These are phyloP conservation scores for Sphagnum contortum DNA, from an alignment of 225 moss, liverwort and hornwort species.

Conservation along the genomic window DNA sequence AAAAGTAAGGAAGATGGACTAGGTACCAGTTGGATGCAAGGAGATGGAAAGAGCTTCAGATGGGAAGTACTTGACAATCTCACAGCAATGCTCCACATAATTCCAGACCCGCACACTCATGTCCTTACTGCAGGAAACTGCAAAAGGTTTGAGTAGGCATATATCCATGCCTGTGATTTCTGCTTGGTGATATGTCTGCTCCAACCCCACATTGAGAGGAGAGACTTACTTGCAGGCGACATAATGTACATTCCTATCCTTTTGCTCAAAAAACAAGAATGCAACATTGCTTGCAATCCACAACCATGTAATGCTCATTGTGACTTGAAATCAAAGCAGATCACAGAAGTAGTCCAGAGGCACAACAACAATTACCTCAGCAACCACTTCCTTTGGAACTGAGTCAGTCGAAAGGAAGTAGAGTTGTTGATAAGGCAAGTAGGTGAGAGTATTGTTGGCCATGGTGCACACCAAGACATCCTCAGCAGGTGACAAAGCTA, in stretches of 20 bases:
- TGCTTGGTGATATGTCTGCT: slow-evolving; percentile 54
- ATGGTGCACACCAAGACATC: slow-evolving; percentile 44
- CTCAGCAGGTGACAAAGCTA: slow-evolving; percentile 41
- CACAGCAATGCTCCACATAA: slow-evolving; percentile 56
- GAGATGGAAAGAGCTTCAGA: slow-evolving; percentile 67
- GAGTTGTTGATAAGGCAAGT: slow-evolving; percentile 47
- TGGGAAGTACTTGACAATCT: slow-evolving; percentile 56
- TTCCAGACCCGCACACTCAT: slow-evolving; percentile 70
- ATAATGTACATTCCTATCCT: too few species aligned
- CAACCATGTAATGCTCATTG: too few species aligned
- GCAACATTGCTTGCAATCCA: neutral
- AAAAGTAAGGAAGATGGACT: neutral
- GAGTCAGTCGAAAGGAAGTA: slow-evolving; percentile 32
- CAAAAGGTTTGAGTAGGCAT: slow-evolving; percentile 66
- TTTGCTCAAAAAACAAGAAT: neutral
- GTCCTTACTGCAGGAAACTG: slow-evolving; percentile 60
- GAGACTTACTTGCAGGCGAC: too few species aligned
- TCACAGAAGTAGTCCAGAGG: too few species aligned
- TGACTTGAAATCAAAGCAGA: too few species aligned
- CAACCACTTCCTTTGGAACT: slow-evolving; percentile 33
- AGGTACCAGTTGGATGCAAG: slow-evolving; percentile 69
- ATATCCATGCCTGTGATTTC: slow-evolving; percentile 68
- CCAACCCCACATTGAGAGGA: slow-evolving; percentile 1
- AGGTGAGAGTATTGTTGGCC: slow-evolving; percentile 34
- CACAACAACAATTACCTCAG: slow-evolving; percentile 5